A percentile compares a stretch with the other conserved stretches of the same genome.
These are phyloP conservation scores for Heliosperma pusillum DNA, from an alignment of 148 eudicot genomes.

Conservation along the genomic window DNA sequence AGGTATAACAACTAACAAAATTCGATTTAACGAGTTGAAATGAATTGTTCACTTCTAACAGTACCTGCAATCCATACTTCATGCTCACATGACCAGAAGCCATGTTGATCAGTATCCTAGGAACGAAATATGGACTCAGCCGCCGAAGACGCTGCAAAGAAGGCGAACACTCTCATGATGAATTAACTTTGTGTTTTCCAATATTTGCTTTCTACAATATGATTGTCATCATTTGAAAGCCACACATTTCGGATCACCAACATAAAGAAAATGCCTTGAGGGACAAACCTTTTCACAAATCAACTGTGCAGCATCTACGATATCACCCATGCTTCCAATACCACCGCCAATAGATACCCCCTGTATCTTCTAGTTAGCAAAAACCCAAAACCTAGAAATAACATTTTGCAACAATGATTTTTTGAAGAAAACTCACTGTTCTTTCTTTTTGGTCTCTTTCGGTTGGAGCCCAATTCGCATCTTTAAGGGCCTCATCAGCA, in stretches of 20 bases:
- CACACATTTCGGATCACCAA: background rate
- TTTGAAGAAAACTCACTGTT: slow-evolving; percentile 44
- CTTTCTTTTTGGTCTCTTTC: slow-evolving; percentile 66
- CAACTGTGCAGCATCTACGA: slow-evolving; percentile 82
- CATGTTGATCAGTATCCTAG: slow-evolving; percentile 94
- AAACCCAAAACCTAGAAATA: slow-evolving; percentile 16
- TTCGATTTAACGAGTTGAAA: background rate
- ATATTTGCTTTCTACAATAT: background rate
- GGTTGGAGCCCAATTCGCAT: slow-evolving; percentile 78
- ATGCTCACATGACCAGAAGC: slow-evolving; percentile 99
- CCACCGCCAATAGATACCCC: slow-evolving; percentile 98
- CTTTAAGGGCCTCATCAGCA: slow-evolving; percentile 89
- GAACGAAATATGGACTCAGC: slow-evolving; percentile 90
- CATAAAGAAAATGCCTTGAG: slow-evolving; percentile 7
- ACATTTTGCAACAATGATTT: background rate
- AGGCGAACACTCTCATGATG: background rate
- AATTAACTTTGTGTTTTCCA: background rate
- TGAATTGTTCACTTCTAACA: background rate
- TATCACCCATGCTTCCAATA: slow-evolving; percentile 84
- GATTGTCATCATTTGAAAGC: background rate
- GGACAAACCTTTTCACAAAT: slow-evolving; percentile 76
- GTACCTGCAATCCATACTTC: slow-evolving; percentile 94
- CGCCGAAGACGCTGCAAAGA: slow-evolving; percentile 71
- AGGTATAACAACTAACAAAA: slow-evolving; percentile 1
- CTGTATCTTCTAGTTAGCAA: slow-evolving; percentile 47